Conservation (phyloP, 2,329 filamentous ascomycete genomes). For the Sclerotinia minor region DNA sequence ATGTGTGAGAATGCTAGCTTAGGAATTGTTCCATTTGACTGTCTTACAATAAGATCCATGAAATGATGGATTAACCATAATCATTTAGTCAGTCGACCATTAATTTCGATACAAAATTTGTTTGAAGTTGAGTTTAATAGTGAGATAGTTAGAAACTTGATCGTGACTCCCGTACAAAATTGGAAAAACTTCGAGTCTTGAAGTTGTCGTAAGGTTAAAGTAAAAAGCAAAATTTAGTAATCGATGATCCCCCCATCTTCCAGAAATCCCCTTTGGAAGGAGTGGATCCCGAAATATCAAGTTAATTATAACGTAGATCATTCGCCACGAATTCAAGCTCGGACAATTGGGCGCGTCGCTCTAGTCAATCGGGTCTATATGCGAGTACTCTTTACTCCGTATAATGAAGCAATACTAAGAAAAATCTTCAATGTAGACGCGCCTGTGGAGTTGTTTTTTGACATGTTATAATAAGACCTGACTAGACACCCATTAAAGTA, state of each 20-base stretch:
- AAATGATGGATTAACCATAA: neutral
- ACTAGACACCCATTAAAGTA: neutral
- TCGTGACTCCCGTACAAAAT: neutral
- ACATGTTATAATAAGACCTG: neutral
- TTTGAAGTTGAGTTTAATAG: neutral
- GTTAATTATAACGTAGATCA: neutral
- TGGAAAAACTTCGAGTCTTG: neutral
- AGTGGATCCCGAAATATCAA: conserved; percentile 7
- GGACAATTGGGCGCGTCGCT: conserved; percentile 6
- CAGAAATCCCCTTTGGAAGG: conserved; percentile 18
- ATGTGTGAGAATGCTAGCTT: neutral
- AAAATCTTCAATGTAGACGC: neutral
- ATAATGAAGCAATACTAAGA: conserved; percentile 1
- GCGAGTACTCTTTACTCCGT: neutral
- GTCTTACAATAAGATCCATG: neutral
- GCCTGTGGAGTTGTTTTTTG: neutral
- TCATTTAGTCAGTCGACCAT: neutral
- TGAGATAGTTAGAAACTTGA: neutral
- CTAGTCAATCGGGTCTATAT: neutral
- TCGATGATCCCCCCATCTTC: conserved; percentile 15
- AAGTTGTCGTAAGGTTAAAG: neutral
- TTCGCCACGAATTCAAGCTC: conserved; percentile 15
- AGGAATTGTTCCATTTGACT: conserved; percentile 1
- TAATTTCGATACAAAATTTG: neutral
- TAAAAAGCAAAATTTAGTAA: conserved; percentile 9